Conservation (phyloP, 441 rosid species). For the Erodium chrysanthum region DNA sequence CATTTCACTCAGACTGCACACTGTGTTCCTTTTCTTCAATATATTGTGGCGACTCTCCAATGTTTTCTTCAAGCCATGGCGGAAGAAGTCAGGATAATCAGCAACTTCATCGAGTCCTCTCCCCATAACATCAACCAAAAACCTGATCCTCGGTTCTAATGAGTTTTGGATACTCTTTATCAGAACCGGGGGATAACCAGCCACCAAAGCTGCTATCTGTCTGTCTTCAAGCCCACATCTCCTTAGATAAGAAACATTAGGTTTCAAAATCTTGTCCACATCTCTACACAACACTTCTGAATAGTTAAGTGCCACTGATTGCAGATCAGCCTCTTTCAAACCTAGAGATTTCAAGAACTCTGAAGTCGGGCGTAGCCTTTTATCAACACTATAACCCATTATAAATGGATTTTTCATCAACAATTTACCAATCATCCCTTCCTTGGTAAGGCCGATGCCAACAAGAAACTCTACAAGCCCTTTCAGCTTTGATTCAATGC, state of each 20-base stretch:
- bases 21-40: conserved; percentile 46
- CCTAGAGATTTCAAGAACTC: conserved; percentile 65
- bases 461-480: conserved; percentile 59
- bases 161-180: conserved; percentile 74
- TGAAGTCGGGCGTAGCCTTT: conserved; percentile 65
- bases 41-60: conserved; percentile 55
- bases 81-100: conserved; percentile 66
- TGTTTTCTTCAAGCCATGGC: conserved; percentile 75
- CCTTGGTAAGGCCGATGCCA: conserved; percentile 54
- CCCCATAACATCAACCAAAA: conserved; percentile 73
- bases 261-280: conserved; percentile 49
- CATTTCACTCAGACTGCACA: conserved; percentile 80
- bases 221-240: conserved; percentile 53
- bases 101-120: conserved; percentile 65
- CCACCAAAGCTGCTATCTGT: conserved; percentile 53
- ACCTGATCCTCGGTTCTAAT: conserved; percentile 68
- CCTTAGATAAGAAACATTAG: conserved; percentile 43
- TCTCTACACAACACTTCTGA: conserved; percentile 84
- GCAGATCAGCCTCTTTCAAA: conserved; percentile 42
- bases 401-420: conserved; percentile 67
- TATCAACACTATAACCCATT: conserved; percentile 77
- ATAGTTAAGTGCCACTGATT: conserved; percentile 45
- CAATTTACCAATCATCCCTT: conserved; percentile 69
- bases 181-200: conserved; percentile 70
- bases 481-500: conserved; percentile 62